Percentiles rank a stretch among this genome's conserved stretches.
Conservation (phyloP, 768 basidiomycete species). For the Kwoniella pini region DNA sequence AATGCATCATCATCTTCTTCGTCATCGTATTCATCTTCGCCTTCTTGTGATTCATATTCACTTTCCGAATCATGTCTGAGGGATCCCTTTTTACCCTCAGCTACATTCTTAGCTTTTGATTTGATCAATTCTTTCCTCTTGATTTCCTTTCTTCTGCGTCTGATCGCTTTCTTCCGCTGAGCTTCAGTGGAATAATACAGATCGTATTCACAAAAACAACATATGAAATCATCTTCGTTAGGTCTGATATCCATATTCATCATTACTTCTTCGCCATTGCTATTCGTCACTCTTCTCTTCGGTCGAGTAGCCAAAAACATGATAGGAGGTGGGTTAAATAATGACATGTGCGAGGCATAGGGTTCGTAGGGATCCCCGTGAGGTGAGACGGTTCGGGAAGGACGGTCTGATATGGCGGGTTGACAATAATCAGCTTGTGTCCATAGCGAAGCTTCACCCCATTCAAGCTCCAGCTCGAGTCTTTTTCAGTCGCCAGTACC, state of each 20-base stretch:
- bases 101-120: constrained; percentile 46
- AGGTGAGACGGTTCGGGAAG: constrained; percentile 33
- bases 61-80: constrained; percentile 32
- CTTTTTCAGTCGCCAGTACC: no score
- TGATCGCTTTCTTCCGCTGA: constrained; percentile 66
- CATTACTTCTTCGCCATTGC: not conserved
- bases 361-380: constrained; percentile 31
- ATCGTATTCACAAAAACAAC: constrained; percentile 88
- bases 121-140: constrained; percentile 38
- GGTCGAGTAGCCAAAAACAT: constrained; percentile 47
- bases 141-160: constrained; percentile 76
- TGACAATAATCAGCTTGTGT: no score
- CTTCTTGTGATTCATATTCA: constrained; percentile 22
- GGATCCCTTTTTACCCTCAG: constrained; percentile 37
- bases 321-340: constrained; percentile 50
- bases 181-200: constrained; percentile 84
- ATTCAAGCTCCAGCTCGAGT: no score
- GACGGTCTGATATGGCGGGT: constrained; percentile 40
- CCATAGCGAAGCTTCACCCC: no score
- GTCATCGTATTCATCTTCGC: constrained; percentile 20
- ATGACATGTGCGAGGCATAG: constrained; percentile 28
- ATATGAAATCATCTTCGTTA: constrained; percentile 84
- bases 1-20: constrained; percentile 6
- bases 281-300: constrained; percentile 3
- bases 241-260: constrained; percentile 23